Evolutionary conservation across 164 flowering plant genomes (phyloP), one percentile per base, ranked within the genome.

Genomic region (Chloranthus sessilifolius): DNA sequence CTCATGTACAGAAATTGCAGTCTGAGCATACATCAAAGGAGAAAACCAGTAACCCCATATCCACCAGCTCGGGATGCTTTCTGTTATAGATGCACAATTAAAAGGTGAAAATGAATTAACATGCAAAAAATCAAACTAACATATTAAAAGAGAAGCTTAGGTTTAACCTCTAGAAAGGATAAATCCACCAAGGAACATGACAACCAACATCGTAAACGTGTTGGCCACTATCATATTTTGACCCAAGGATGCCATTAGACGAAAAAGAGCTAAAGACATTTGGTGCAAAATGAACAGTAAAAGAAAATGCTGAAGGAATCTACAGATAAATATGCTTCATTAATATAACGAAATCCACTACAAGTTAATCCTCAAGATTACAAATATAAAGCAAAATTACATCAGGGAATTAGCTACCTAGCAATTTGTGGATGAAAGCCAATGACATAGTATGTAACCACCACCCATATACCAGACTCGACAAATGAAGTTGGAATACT

Each of bases 1-100:
- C 63, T 94, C 99, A 65, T 87, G 87, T n/a, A 83, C 96, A 47
- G 96, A 79, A 65, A 74, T 90, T 55, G 95, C 95, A 69, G 73
- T 78, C 74, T 94, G 99, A 60, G 87, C 87, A 75, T 94, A 94
- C 86, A 75, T 83, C 54, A 94, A 54, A 17, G 99, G 99, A 64
- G 99, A 94, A 62, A 87, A 31, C 97, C 97, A 94, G 62, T 68
- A 94, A 39, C 99, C 99, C 99, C 99, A 94, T 5, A 81, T 70
- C 99, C 99, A 94, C 97, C 99, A 94, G 0, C 54, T 59, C 3
- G 95, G 92, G 5, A 94, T 83, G 55, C 82, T 70, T 62, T 84
- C 99, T 94, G 85, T 58, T 44, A 61, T n/a, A n/a, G n/a, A n/a
- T n/a, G n/a, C n/a, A n/a, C 43, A 56, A 53, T 53, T 26, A 45